Base-by-base conservation (phyloP, 805 yeast genomes). In the Zygoascus tannicola region DNA sequence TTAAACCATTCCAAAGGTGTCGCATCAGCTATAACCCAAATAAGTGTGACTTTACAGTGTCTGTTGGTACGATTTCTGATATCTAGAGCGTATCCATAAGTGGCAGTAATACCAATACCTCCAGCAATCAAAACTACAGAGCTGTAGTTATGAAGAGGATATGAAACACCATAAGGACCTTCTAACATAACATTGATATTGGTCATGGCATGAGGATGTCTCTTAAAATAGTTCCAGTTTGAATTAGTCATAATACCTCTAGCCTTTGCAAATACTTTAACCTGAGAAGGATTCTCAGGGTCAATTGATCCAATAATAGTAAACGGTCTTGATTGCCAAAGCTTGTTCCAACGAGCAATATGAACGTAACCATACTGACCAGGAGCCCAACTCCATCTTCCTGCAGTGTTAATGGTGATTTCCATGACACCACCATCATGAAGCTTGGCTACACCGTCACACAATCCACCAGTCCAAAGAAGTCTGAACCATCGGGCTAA, bases 311-410 rank as follows among this genome's bases (percentile, higher is more conserved):
- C 41, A 21, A 44, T 42, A 8, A 62, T 42, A 1, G 88, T 79
- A 62, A 84, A 81, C 3, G 90, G 90, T 58, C 82, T 87, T 3
- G 81, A 74, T 57, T 81, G 85, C 78, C 80, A 80, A 58, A 80
- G 76, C 30, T 70, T 62, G 2, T 63, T 56, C 16, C 72, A 67
- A 36, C 73, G 64, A 45, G 79, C 49, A 57, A 81, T 78, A 61
- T 79, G 73, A 32, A 83, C 60, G 54, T 67, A 81, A 1, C 71
- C 76, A 56, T 64, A 75, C 12, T 72, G 65, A 22, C 85, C 82
- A 2, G 86, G 80, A 45, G 55, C 62, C 15, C 71, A 63, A 34
- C 64, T 65, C 70, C 80, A 74, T 42, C 54, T 56, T 3, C 56
- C 55, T 16, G 85, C 81, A 44, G 63, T 55, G 21, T 43, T 42